phyloP scores from a whole-genome alignment of 169 alveolate genomes.

The Plasmodium vivax region DNA sequence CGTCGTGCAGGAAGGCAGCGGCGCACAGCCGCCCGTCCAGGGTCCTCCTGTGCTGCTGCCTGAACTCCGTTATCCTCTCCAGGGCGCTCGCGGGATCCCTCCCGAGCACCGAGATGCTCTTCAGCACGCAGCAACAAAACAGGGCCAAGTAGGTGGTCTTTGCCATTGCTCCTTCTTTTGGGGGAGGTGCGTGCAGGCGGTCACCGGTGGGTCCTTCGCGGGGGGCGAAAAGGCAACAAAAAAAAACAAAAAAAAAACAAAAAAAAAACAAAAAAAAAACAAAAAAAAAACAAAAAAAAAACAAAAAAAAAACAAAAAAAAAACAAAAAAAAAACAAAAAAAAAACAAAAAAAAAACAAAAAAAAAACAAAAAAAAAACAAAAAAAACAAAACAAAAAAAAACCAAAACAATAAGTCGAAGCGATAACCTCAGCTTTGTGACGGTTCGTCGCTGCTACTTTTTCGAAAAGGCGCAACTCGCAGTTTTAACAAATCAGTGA shows the following conservation, averaged over 20 bases:
- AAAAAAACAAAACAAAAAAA: no score
- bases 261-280: no score
- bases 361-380: no score
- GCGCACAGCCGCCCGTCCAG: conserved; percentile 91
- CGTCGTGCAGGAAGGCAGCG: conserved; percentile 91
- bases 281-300: no score
- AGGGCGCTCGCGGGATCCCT: conserved; percentile 12
- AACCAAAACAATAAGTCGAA: not conserved
- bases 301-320: no score
- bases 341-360: no score
- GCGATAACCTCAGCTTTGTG: not conserved
- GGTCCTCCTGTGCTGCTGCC: conserved; percentile 89
- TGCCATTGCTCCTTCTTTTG: conserved; percentile 12
- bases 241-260: no score
- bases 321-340: no score
- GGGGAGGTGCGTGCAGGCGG: not conserved
- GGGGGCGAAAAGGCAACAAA: no score
- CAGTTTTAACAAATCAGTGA: not conserved
- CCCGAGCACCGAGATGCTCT: not conserved
- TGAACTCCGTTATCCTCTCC: conserved; percentile 84
- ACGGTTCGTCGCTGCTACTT: not conserved
- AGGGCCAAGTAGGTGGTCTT: not conserved
- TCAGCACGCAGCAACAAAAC: conserved; percentile 3
- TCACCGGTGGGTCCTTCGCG: not conserved
- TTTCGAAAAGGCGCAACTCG: not conserved